Evolutionary conservation across 2,329 filamentous ascomycete genomes (phyloP), one percentile per base, ranked within the genome.

Genomic region (Calonectria multiphialidica): DNA sequence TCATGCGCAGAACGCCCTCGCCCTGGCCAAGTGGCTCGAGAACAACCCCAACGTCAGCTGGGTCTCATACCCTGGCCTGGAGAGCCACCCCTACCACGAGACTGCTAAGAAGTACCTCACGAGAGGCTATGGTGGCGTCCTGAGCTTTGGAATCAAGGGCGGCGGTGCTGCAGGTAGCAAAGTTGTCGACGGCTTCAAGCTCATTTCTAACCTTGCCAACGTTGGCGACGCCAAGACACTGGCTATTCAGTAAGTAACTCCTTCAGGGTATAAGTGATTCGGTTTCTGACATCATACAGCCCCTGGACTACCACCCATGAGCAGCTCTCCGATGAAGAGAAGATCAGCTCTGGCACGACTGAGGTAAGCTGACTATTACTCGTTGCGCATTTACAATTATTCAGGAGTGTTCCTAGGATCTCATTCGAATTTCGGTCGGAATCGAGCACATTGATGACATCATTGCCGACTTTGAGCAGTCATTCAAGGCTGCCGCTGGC

Each of bases 401-500:
- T 37, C 63, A 33, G 15, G 33, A 21, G 7, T 13, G 9, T 44
- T 42, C 42, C 10, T 7, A 95, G 89, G 96, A 98, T 81, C 91
- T 96, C 45, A 98, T 98, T 84, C 94, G 96, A 74, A 97, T 98
- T 81, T 98, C 96, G 0, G 96, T 98, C 71, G 96, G 96, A 65
- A 98, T 94, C 1, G 96, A 98, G 87, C 95, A 98, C 83, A 98
- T 98, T 82, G 96, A 98, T 86, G 96, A 98, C 81, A 98, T 98
- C 80, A 97, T 98, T 81, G 93, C 92, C 78, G 96, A 98, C 85
- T 98, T 98, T 82, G 93, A 96, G 84, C 96, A 98, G 87, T 94
- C 94, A 0, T 97, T 98, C 85, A 89, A 91, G 81, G 88, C 90
- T 30, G 89, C 90, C 0, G 80, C 83, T 28, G 88, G 86, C 9